Evolutionary conservation across 345 rosid genomes (phyloP).

Genomic region (Hirschfeldia incana): DNA sequence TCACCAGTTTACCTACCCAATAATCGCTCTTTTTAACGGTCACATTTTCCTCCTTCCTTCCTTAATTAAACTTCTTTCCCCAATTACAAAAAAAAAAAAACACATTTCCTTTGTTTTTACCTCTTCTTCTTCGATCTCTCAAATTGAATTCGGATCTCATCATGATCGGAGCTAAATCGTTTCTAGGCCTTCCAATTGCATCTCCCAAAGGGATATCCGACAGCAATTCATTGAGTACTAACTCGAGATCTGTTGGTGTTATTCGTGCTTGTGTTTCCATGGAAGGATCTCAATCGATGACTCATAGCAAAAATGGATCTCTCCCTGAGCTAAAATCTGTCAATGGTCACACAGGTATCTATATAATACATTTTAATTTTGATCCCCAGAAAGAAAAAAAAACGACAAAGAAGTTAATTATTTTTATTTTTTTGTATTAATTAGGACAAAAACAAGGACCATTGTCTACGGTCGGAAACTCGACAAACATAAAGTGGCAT

Average conservation of each 20-base stretch:
- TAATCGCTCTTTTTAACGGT: slow-evolving; percentile 28
- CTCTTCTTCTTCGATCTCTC: neutral
- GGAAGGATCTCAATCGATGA: slow-evolving; percentile 37
- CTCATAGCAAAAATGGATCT: slow-evolving; percentile 33
- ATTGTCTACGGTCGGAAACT: slow-evolving; percentile 52
- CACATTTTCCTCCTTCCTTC: slow-evolving; percentile 17
- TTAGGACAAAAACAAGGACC: slow-evolving; percentile 56
- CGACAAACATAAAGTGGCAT: slow-evolving; percentile 78
- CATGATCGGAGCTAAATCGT: slow-evolving; percentile 39
- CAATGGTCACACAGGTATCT: slow-evolving; percentile 31
- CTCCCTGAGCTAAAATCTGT: slow-evolving; percentile 26
- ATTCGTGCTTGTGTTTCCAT: slow-evolving; percentile 41
- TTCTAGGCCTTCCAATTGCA: slow-evolving; percentile 29
- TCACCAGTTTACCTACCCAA: slow-evolving; percentile 35
- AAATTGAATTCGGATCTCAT: neutral
- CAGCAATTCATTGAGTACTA: slow-evolving; percentile 1
- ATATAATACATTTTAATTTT: neutral
- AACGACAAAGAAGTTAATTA: neutral
- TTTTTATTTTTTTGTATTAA: neutral
- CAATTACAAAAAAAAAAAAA: neutral
- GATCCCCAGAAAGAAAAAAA: neutral
- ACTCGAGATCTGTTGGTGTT: slow-evolving; percentile 31
- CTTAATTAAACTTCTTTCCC: slow-evolving; percentile 4
- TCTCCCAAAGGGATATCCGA: slow-evolving; percentile 24
- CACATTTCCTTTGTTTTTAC: neutral